These are phyloP conservation scores for Kappamyces sp. DNA, from an alignment of 192 early-diverging fungal genomes.

Conservation along the genomic window DNA sequence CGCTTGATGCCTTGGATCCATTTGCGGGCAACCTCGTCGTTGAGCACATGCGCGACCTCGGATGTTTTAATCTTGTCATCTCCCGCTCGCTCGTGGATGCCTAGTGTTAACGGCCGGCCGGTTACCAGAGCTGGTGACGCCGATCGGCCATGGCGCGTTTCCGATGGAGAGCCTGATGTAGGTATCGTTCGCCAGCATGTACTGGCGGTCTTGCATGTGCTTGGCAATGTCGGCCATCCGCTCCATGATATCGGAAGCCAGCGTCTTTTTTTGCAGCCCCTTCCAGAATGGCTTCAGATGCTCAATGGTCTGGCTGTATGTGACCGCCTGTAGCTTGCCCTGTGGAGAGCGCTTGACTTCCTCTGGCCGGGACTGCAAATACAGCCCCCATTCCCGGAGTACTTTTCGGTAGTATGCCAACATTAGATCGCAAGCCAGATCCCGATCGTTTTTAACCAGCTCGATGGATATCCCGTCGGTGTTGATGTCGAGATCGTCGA, in stretches of 20 bases:
- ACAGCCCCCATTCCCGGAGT: slow-evolving; percentile 80
- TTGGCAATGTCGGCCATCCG: slow-evolving; percentile 86
- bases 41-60: slow-evolving; percentile 95
- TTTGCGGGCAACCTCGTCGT: slow-evolving; percentile 93
- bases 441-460: slow-evolving; percentile 70
- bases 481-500: slow-evolving; percentile 47
- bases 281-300: slow-evolving; percentile 91
- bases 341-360: slow-evolving; percentile 71
- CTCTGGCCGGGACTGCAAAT: slow-evolving; percentile 67
- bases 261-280: slow-evolving; percentile 62
- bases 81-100: slow-evolving; percentile 95
- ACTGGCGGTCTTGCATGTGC: slow-evolving; percentile 79
- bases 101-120: slow-evolving; percentile 23
- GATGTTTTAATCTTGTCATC: slow-evolving; percentile 93
- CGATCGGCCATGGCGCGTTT: slow-evolving; percentile 98
- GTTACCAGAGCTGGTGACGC: slow-evolving; percentile 88
- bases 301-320: slow-evolving; percentile 76
- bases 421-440: slow-evolving; percentile 65
- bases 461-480: slow-evolving; percentile 64
- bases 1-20: slow-evolving; percentile 99
- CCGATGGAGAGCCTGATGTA: slow-evolving; percentile 93
- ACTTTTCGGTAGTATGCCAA: slow-evolving; percentile 80
- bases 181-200: slow-evolving; percentile 85
- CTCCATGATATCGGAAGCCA: slow-evolving; percentile 82
- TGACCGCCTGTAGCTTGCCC: slow-evolving; percentile 77